These are phyloP conservation scores for Pleurotus tuoliensis DNA, from an alignment of 768 basidiomycete species.

Conservation along the genomic window DNA sequence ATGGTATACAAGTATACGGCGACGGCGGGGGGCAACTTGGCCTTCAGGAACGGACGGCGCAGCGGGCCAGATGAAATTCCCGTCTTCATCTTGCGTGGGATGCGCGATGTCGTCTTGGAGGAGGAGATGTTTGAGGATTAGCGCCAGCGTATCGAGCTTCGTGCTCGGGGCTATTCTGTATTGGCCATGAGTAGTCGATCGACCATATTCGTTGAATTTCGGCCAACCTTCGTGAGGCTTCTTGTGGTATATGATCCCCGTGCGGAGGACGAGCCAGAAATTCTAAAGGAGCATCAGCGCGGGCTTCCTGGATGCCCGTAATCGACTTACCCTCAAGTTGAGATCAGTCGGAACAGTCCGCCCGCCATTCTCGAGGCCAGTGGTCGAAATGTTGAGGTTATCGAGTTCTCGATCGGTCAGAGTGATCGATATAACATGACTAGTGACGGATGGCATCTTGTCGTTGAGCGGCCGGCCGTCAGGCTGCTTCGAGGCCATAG, in stretches of 20 bases:
- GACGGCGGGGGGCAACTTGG: neutral
- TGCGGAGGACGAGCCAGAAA: neutral
- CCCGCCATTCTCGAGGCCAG: neutral
- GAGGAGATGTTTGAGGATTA: neutral
- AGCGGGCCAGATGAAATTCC: neutral
- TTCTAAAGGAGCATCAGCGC: neutral
- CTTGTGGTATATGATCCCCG: neutral
- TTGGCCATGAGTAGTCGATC: no score
- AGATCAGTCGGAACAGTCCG: neutral
- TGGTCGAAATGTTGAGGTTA: neutral
- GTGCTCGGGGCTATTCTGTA: neutral
- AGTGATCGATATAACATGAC: neutral
- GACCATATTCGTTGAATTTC: neutral
- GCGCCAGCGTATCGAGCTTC: neutral
- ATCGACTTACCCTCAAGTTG: neutral
- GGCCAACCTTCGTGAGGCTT: neutral
- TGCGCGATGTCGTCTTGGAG: neutral
- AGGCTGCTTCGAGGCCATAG: neutral
- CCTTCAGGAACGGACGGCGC: neutral
- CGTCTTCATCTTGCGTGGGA: neutral
- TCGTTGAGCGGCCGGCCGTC: slow-evolving; percentile 3
- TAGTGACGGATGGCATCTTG: neutral
- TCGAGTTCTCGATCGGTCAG: neutral
- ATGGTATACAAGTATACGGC: no score
- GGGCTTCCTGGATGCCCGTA: no score